phyloP scores from a whole-genome alignment of 2,329 filamentous ascomycete genomes.

The Plenodomus biglobosus region DNA sequence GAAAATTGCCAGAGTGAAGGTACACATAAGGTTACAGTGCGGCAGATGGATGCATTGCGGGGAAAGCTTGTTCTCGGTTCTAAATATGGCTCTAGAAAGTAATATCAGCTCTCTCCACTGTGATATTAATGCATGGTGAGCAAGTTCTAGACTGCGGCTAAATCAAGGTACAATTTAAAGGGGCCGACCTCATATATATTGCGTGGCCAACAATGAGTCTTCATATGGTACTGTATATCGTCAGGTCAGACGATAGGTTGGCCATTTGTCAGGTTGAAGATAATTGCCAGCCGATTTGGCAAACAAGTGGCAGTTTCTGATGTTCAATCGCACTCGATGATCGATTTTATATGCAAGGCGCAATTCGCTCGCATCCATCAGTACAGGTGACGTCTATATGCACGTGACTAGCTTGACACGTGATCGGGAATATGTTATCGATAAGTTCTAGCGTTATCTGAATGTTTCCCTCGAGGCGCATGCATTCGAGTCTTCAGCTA shows the following conservation, averaged over 20 bases:
- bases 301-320: no score
- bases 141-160: slow-evolving; percentile 31
- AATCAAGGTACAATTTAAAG: slow-evolving; percentile 26
- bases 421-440: no score
- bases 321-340: no score
- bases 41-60: slow-evolving; percentile 36
- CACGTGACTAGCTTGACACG: no score
- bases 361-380: no score
- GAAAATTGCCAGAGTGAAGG: slow-evolving; percentile 10
- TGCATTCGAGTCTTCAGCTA: no score
- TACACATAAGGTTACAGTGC: slow-evolving; percentile 17
- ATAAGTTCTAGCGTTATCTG: background rate
- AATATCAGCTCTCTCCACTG: slow-evolving; percentile 23
- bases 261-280: no score
- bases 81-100: slow-evolving; percentile 16
- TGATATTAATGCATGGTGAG: slow-evolving; percentile 8
- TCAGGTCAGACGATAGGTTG: no score
- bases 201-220: slow-evolving; percentile 9
- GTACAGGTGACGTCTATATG: no score
- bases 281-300: no score
- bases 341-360: no score
- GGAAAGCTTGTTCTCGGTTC: slow-evolving; percentile 32
- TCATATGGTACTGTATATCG: background rate
- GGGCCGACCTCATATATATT: slow-evolving; percentile 9
- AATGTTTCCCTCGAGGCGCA: no score